phyloP scores from a whole-genome alignment of 805 yeast species.

The Hanseniaspora guilliermondii region DNA sequence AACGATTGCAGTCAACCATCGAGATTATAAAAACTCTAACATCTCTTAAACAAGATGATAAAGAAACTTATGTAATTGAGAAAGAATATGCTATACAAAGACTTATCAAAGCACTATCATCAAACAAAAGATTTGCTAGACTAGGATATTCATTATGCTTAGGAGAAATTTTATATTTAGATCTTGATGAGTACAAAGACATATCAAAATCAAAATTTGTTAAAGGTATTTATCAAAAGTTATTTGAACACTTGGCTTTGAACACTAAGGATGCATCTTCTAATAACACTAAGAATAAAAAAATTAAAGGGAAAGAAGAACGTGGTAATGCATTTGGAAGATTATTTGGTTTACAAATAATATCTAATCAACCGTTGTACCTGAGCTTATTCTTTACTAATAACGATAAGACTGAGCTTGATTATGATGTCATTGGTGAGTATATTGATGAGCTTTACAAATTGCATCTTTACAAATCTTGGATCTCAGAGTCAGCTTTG shows the following conservation, averaged over 20 bases:
- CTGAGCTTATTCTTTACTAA: conserved; percentile 24
- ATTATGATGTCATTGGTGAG: conserved; percentile 26
- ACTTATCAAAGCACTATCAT: conserved; percentile 65
- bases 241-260: conserved; percentile 27
- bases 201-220: conserved; percentile 13
- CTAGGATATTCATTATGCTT: conserved; percentile 81
- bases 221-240: conserved; percentile 19
- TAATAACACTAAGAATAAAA: conserved; percentile 31
- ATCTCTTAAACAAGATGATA: conserved; percentile 28
- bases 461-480: conserved; percentile 53
- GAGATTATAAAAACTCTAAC: conserved; percentile 49
- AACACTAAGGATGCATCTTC: conserved; percentile 28
- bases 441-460: conserved; percentile 41
- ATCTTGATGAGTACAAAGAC: conserved; percentile 20
- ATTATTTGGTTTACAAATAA: conserved; percentile 69
- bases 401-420: conserved; percentile 15
- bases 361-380: conserved; percentile 43
- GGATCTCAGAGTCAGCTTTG: conserved; percentile 77
- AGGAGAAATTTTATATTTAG: conserved; percentile 45
- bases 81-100: conserved; percentile 76
- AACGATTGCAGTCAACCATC: conserved; percentile 62
- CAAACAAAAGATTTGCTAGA: conserved; percentile 73
- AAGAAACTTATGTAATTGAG: conserved; percentile 31
- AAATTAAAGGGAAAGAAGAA: conserved; percentile 67
- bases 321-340: conserved; percentile 70